Evolutionary conservation across 352 stramenopile species (phyloP).

Genomic region (Plasmopara viticola): DNA sequence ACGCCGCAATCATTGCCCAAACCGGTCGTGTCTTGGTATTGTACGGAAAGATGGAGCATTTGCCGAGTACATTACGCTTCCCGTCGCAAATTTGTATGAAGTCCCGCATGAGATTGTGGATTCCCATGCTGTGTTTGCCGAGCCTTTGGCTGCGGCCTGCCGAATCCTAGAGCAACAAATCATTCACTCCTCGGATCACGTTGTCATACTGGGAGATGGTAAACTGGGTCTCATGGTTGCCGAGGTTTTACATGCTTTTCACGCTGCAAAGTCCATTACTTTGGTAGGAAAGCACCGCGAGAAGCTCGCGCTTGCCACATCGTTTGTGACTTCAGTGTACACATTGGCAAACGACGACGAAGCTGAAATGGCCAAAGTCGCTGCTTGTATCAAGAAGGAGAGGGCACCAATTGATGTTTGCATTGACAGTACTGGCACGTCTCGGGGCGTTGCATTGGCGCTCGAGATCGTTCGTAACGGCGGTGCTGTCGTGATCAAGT

Average conservation of each 20-base stretch:
- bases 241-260: conserved; percentile 56
- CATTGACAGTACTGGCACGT: conserved; percentile 57
- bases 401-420: conserved; percentile 47
- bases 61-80: conserved; percentile 78
- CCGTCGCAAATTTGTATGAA: conserved; percentile 72
- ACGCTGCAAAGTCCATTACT: conserved; percentile 27
- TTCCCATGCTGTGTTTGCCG: conserved; percentile 71
- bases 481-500: conserved; percentile 46
- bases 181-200: conserved; percentile 44
- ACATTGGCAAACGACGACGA: conserved; percentile 19
- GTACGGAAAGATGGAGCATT: conserved; percentile 74
- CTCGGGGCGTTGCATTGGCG: conserved; percentile 34
- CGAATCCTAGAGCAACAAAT: conserved; percentile 79
- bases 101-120: conserved; percentile 66
- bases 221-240: conserved; percentile 85
- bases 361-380: conserved; percentile 17
- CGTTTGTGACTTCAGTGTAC: conserved; percentile 34
- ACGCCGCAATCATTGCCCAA: conserved; percentile 83
- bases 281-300: conserved; percentile 55
- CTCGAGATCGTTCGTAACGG: conserved; percentile 30
- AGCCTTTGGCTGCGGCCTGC: conserved; percentile 83
- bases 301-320: conserved; percentile 48
- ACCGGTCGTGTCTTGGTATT: conserved; percentile 80
- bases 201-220: conserved; percentile 83
- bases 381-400: conserved; percentile 16